Evolutionary conservation across 305 asterid species (phyloP).

Genomic region (Fraxinus sp.): DNA sequence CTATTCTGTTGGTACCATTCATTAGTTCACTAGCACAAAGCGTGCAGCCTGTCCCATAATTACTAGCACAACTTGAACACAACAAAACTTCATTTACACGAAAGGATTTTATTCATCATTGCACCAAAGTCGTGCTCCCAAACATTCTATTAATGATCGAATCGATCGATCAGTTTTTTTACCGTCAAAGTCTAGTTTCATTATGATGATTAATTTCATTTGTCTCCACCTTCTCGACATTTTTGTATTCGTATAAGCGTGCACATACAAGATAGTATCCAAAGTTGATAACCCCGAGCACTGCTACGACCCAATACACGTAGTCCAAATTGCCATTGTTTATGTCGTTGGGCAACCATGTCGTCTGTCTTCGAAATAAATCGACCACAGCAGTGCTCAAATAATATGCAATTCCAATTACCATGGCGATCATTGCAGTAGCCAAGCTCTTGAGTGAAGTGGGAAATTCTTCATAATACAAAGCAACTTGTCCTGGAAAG

Average conservation of each 20-base stretch:
- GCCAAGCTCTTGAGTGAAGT: constrained; percentile 40
- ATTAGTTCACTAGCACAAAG: not conserved
- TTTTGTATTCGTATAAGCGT: constrained; percentile 26
- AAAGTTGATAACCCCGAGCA: constrained; percentile 39
- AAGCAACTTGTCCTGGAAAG: constrained; percentile 63
- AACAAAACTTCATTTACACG: not conserved
- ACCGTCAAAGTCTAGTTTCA: not conserved
- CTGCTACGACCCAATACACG: constrained; percentile 47
- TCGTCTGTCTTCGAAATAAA: constrained; percentile 29
- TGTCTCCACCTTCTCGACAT: not conserved
- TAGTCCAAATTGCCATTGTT: constrained; percentile 48
- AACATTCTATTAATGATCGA: not conserved
- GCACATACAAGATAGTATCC: constrained; percentile 46
- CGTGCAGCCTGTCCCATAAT: not conserved
- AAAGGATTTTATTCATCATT: not conserved
- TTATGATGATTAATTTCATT: not conserved
- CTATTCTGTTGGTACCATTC: not conserved
- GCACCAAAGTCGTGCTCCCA: not conserved
- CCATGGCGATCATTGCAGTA: constrained; percentile 41
- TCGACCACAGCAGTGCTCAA: constrained; percentile 35
- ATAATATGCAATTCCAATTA: constrained; percentile 33
- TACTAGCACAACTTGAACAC: not conserved
- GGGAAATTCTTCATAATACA: constrained; percentile 65
- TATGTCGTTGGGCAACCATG: constrained; percentile 53
- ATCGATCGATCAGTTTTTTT: not conserved